These are phyloP conservation scores for Brassica carinata DNA, from an alignment of 345 rosid genomes.

Conservation along the genomic window DNA sequence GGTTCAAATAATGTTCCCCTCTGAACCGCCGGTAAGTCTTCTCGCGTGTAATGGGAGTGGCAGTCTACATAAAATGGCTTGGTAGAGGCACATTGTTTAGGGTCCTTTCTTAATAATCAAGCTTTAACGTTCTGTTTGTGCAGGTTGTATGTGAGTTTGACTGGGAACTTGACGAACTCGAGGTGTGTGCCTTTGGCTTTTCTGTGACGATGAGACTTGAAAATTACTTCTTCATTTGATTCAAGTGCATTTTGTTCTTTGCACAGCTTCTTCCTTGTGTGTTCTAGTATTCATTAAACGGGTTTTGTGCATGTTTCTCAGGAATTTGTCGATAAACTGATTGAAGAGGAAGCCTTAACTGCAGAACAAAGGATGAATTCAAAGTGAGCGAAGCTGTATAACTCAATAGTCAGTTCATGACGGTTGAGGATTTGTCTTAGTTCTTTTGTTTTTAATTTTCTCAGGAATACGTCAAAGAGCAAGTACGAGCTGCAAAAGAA, in stretches of 20 bases:
- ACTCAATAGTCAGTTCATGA: constrained; percentile 6
- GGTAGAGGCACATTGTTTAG: constrained; percentile 1
- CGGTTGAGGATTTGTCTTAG: constrained; percentile 1
- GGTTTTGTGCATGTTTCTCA: constrained; percentile 35
- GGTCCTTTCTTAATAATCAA: background rate
- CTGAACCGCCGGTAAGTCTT: constrained; percentile 82
- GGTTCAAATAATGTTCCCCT: constrained; percentile 78
- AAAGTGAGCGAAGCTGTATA: constrained; percentile 48
- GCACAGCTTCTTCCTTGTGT: constrained; percentile 1
- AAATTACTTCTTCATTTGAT: background rate
- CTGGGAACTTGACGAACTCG: constrained; percentile 87
- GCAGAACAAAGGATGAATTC: constrained; percentile 86
- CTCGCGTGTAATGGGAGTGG: constrained; percentile 25
- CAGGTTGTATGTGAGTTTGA: constrained; percentile 95
- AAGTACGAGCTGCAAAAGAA: constrained; percentile 82
- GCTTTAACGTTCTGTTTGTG: constrained; percentile 33
- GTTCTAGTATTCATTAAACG: constrained; percentile 13
- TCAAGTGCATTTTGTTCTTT: background rate
- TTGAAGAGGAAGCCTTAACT: constrained; percentile 64
- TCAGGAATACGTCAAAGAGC: constrained; percentile 80
- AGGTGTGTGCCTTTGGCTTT: constrained; percentile 55
- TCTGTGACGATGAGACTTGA: background rate
- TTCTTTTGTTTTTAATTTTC: background rate
- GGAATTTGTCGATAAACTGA: constrained; percentile 71
- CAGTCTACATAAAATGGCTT: constrained; percentile 8